Evolutionary conservation across 23 red algal species (phyloP).

Genomic region (Pyropia haitanensis): DNA sequence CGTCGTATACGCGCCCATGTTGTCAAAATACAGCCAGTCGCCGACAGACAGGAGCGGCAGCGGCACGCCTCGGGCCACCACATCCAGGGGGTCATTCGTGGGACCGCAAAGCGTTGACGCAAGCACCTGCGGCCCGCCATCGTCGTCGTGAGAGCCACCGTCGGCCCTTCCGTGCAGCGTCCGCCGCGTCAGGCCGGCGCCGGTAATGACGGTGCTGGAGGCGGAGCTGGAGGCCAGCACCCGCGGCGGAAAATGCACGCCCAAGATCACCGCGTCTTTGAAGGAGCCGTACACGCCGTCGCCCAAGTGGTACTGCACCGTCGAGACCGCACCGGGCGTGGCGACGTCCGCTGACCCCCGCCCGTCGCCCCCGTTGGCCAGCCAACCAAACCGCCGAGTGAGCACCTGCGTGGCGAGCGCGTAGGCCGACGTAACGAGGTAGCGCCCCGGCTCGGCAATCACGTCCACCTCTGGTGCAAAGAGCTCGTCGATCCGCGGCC

Average conservation of each 20-base stretch:
- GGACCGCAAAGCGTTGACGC: constrained; percentile 58
- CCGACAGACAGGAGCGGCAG: constrained; percentile 48
- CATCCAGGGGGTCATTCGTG: constrained; percentile 64
- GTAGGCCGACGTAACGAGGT: constrained; percentile 47
- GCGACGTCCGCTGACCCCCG: background rate
- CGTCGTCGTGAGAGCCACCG: background rate
- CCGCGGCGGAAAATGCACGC: constrained; percentile 29
- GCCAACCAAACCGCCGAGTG: background rate
- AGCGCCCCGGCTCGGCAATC: constrained; percentile 89
- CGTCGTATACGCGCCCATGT: constrained; percentile 84
- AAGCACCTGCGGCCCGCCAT: background rate
- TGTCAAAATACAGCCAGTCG: constrained; percentile 78
- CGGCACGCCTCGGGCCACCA: constrained; percentile 37
- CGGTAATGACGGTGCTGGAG: background rate
- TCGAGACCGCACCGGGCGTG: background rate
- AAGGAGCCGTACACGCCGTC: constrained; percentile 87
- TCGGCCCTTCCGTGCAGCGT: background rate
- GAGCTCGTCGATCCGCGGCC: constrained; percentile 25
- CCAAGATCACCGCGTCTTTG: constrained; percentile 53
- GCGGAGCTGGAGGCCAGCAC: background rate
- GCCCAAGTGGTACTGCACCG: constrained; percentile 42
- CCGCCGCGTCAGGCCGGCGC: background rate
- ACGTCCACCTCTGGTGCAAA: constrained; percentile 50
- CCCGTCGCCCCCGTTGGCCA: background rate
- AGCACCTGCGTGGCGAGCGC: constrained; percentile 56